Base-by-base conservation (phyloP, 225 moss, liverwort and hornwort genomes). In the Bryum argenteum region DNA sequence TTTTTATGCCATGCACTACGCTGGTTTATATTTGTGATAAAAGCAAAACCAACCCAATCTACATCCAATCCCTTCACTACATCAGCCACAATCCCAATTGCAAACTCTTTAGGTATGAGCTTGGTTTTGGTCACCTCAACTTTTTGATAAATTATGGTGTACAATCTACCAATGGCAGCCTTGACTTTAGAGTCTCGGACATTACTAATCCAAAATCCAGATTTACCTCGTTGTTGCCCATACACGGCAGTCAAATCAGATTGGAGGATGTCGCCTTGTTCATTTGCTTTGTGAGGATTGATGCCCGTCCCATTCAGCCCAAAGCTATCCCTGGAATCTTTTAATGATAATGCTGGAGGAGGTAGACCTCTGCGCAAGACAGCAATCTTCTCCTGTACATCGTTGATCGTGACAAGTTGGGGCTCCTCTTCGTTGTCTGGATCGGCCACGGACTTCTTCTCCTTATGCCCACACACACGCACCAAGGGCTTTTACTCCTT, bases 61-160 rank as follows among this genome's bases (percentile, higher is more conserved):
- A 51, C 51, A 51, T 51, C 51, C n/a, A 51, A 18, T 17, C 51
- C 51, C 51, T 51, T 51, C 51, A 51, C 51, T 51, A 51, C 51
- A 51, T 51, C 13, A 47, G 21, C 54, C 19, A 54, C 19, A 54
- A 19, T 54, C 3, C 54, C 54, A 54, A 18, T 54, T 17, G 19
- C 53, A 17, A 54, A 54, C 3, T 54, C 16, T 16, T 17, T 16
- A 9, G 18, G 19, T 54, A 18, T 23, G 5, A 55, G 10, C 23
- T 55, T 55, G 1, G 21, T 55, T 22, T 55, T 55, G 9, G 13
- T 23, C 0, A 55, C 10, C 11, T 1, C 10, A 21, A 10, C 4
- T 55, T 55, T 55, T 9, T 55, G 11, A 1, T 55, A 23, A 3
- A 55, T 4, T 10, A 23, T 11, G 11, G 9, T 22, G 23, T 55